Percentiles rank a stretch among this genome's conserved stretches.
These are phyloP conservation scores for Leccinum pallidistipes DNA, from an alignment of 1,284 basidiomycete species.

Conservation along the genomic window DNA sequence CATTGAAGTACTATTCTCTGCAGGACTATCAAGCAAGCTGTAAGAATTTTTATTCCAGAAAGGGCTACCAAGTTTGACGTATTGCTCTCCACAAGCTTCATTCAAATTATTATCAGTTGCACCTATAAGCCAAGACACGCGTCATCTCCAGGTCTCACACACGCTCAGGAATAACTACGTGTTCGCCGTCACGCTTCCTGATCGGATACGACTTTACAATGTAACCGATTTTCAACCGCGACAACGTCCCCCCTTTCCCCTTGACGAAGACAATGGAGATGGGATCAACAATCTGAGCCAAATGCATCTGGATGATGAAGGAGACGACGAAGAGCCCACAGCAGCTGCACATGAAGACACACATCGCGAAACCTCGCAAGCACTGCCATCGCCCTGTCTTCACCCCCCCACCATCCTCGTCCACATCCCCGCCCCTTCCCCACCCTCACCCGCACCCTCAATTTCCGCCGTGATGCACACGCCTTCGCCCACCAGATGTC, in stretches of 20 bases:
- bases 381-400: too few relatives aligned
- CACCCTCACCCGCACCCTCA: too few relatives aligned
- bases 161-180: conserved; percentile 51
- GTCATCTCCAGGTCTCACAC: conserved; percentile 46
- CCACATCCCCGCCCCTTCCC: too few relatives aligned
- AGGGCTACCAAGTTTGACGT: conserved; percentile 7
- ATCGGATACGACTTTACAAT: conserved; percentile 47
- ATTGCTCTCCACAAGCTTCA: conserved; percentile 43
- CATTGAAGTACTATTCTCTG: conserved; percentile 6
- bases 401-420: too few relatives aligned
- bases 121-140: conserved; percentile 42
- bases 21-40: conserved; percentile 75
- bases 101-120: conserved; percentile 59
- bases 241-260: conserved; percentile 25
- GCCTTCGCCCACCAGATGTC: too few relatives aligned
- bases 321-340: conserved; percentile 23
- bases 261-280: conserved; percentile 19
- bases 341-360: too few relatives aligned
- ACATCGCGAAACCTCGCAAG: too few relatives aligned
- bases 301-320: conserved; percentile 33
- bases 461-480: too few relatives aligned
- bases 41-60: conserved; percentile 30
- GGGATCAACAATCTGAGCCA: conserved; percentile 15
- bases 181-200: conserved; percentile 45
- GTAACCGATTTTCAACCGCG: conserved; percentile 46